Evolutionary conservation across 257 asterid species (phyloP), one percentile per base, ranked within the genome.

Genomic region (Scutellaria galericulata): DNA sequence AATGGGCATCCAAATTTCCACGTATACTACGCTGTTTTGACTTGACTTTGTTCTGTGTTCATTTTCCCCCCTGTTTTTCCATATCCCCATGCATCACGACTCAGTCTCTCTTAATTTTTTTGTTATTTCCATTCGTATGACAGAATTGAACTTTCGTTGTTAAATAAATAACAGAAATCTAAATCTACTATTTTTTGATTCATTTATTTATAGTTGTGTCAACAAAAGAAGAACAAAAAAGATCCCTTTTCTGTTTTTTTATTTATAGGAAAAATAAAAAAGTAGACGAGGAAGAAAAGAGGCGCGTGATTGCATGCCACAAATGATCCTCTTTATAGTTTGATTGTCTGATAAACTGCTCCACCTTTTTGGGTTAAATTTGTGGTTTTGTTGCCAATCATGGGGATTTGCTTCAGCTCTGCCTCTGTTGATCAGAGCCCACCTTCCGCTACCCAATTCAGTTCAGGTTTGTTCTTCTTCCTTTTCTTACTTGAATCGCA

Each of bases 391-490:
- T 41, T 8, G 44, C 40, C 5, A 45, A 68, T 47, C 37, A 83
- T 83, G 87, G 87, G 87, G 15, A 44, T 50, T 52, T 83, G 87
- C 78, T 80, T 61, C 73, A 80, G 87, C 61, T 75, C 65, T 41
- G 54, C 78, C 61, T 58, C 84, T 60, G 83, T 72, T n/a, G 39
- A 77, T 65, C 83, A 71, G 27, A 77, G 70, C 74, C 77, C 87
- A 8, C 40, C 81, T 0, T 57, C 80, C 3, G 42, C 85, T 9
- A 10, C 75, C 50, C 83, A 71, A 24, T 66, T 78, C 31, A 78
- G 76, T 50, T 80, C 87, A 72, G 87, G 87, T 83, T 15, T 42
- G 50, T 11, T 24, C 27, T 24, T 24, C 27, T 24, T 24, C 27
- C 27, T 24, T 24, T 24, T 24, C 27, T 24, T 24, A 2, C 27